Evolutionary conservation across 257 asterid genomes (phyloP), one percentile per base, ranked within the genome.

Genomic region (Solanum megistacrolobum): DNA sequence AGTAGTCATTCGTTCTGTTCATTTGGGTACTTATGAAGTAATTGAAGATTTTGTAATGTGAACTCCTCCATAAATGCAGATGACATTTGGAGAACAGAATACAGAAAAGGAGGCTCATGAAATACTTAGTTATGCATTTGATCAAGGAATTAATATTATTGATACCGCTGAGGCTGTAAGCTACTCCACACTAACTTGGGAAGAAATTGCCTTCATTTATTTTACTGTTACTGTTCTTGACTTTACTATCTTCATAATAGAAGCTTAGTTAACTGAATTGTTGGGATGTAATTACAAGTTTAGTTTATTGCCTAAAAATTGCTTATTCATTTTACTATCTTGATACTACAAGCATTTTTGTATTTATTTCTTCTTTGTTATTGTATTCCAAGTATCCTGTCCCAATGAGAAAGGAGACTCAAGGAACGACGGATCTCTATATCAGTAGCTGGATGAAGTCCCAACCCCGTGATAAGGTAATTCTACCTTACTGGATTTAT

Each of bases 61-160:
- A 87, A 82, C 83, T 87, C 16, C 55, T 87, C 25, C 65, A 12
- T 72, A 12, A 75, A 9, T 71, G 84, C 93, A 96, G 99, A 96
- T 96, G 98, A 95, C 99, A 60, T 96, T 86, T 91, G 98, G 99
- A 89, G 91, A 94, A 92, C 99, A 96, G 92, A 96, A 95, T 82
- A 94, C 98, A 10, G 99, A 96, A 93, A 94, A 93, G 88, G 99
- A 96, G 87, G 98, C 99, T 91, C 99, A 96, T 87, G 97, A 94
- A 39, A 93, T 90, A 73, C 98, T 96, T 62, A 91, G 90, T 86
- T 94, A 94, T 88, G 94, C 99, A 14, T 94, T 96, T 68, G 98
- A 94, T 52, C 91, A 93, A 25, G 99, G 99, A 73, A 92, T 96
- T 86, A 96, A 96, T 88, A 89, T 88, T 13, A 39, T 96, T 76